Conservation (phyloP, 2,329 filamentous ascomycete species). For the Alternaria conjuncta region DNA sequence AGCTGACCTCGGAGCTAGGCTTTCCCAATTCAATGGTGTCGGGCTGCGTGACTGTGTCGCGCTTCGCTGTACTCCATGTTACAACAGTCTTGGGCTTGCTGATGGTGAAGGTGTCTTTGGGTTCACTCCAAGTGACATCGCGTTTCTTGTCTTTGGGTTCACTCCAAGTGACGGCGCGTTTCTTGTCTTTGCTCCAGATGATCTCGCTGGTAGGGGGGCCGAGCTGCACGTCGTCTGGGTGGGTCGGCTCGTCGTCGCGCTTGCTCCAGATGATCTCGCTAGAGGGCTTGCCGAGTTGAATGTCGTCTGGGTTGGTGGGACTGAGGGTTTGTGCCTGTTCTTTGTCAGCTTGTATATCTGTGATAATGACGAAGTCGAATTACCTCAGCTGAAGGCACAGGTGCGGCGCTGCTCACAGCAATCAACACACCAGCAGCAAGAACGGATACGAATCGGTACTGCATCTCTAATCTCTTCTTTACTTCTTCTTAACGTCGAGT, state of each 20-base stretch:
- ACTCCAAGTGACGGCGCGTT: neutral
- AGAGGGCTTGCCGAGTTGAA: conserved; percentile 24
- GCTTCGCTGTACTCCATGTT: conserved; percentile 5
- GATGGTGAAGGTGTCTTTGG: conserved; percentile 6
- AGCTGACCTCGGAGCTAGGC: conserved; percentile 10
- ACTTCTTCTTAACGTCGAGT: neutral
- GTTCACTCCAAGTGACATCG: neutral
- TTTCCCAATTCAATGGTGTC: neutral
- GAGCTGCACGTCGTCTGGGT: conserved; percentile 19
- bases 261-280: conserved; percentile 25
- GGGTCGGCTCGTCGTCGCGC: neutral
- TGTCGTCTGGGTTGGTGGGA: conserved; percentile 10
- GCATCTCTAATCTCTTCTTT: conserved; percentile 19
- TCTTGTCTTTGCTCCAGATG: conserved; percentile 27
- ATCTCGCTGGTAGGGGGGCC: conserved; percentile 21
- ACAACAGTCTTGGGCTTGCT: neutral
- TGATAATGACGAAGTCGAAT: neutral
- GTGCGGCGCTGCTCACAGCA: conserved; percentile 27
- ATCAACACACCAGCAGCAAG: conserved; percentile 33
- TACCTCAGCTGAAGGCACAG: conserved; percentile 33
- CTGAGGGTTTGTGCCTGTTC: conserved; percentile 7
- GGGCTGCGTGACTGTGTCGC: neutral
- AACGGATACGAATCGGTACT: conserved; percentile 35
- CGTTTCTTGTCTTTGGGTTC: conserved; percentile 8
- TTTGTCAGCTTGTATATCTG: neutral